phyloP scores from a whole-genome alignment of 2,329 filamentous ascomycete genomes.

The Beauveria rudraprayagi region DNA sequence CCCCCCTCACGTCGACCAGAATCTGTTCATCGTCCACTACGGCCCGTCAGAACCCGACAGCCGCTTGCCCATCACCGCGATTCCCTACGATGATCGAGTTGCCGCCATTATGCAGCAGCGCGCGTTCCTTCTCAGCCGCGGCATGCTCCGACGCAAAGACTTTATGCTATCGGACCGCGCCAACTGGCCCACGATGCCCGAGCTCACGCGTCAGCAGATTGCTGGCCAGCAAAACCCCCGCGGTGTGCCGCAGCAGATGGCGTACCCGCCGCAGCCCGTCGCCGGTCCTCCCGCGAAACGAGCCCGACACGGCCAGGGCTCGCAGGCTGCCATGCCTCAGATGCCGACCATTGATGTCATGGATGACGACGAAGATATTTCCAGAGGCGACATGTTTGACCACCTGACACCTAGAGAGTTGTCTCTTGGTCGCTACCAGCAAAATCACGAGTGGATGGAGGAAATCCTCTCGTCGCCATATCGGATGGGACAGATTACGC shows the following conservation, averaged over 20 bases:
- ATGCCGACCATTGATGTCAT: slow-evolving; percentile 39
- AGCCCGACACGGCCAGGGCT: slow-evolving; percentile 37
- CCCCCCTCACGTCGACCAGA: slow-evolving; percentile 65
- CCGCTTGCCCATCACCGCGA: slow-evolving; percentile 59
- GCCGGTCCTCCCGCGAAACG: slow-evolving; percentile 49
- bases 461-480: slow-evolving; percentile 91
- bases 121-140: slow-evolving; percentile 61
- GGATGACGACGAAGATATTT: slow-evolving; percentile 86
- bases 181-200: slow-evolving; percentile 80
- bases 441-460: slow-evolving; percentile 99
- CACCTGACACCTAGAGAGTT: slow-evolving; percentile 83
- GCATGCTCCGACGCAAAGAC: slow-evolving; percentile 79
- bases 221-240: slow-evolving; percentile 37
- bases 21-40: slow-evolving; percentile 89
- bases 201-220: slow-evolving; percentile 42
- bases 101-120: slow-evolving; percentile 54
- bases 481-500: slow-evolving; percentile 73
- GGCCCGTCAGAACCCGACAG: slow-evolving; percentile 66
- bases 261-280: slow-evolving; percentile 48
- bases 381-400: slow-evolving; percentile 82
- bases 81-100: slow-evolving; percentile 55
- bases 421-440: slow-evolving; percentile 76
- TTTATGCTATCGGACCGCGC: slow-evolving; percentile 87
- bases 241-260: slow-evolving; percentile 51
- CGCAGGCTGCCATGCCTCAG: slow-evolving; percentile 31